These are phyloP conservation scores for Isoetes engelmannii DNA, from an alignment of 83 land plant species.

Conservation along the genomic window DNA sequence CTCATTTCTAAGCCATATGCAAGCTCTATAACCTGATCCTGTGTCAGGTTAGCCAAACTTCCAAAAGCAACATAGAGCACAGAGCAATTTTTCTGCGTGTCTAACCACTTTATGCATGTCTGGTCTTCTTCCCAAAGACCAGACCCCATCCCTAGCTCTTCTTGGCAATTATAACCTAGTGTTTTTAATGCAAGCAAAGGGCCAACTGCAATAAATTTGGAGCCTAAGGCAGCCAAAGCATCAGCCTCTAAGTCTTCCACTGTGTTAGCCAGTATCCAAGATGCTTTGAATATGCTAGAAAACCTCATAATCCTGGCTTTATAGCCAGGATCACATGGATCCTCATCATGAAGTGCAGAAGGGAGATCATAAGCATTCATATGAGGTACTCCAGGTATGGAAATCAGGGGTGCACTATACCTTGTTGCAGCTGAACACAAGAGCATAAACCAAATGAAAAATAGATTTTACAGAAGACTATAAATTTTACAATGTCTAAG, in stretches of 20 bases:
- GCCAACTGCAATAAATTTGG: constrained; percentile 20
- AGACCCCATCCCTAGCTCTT: not conserved
- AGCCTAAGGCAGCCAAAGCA: constrained; percentile 16
- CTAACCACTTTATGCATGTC: not conserved
- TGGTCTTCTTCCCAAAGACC: constrained; percentile 1
- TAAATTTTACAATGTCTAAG: too few relatives aligned
- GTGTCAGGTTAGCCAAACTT: not conserved
- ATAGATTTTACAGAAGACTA: too few relatives aligned
- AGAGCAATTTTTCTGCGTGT: not conserved
- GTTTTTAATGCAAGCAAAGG: constrained; percentile 17
- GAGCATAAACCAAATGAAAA: too few relatives aligned
- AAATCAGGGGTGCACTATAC: too few relatives aligned
- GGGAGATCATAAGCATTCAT: too few relatives aligned
- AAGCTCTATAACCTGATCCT: not conserved
- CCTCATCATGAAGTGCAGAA: too few relatives aligned
- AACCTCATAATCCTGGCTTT: too few relatives aligned
- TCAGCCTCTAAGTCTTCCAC: constrained; percentile 27
- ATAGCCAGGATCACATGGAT: too few relatives aligned
- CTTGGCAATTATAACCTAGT: not conserved
- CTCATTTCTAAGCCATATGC: not conserved
- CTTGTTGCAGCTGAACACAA: too few relatives aligned
- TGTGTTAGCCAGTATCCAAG: constrained; percentile 27
- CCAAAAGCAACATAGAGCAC: constrained; percentile 1
- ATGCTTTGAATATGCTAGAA: not conserved
- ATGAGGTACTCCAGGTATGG: too few relatives aligned